Base-by-base conservation (phyloP, 2,329 filamentous ascomycete genomes). In the Ceratocystiopsis minuta region DNA sequence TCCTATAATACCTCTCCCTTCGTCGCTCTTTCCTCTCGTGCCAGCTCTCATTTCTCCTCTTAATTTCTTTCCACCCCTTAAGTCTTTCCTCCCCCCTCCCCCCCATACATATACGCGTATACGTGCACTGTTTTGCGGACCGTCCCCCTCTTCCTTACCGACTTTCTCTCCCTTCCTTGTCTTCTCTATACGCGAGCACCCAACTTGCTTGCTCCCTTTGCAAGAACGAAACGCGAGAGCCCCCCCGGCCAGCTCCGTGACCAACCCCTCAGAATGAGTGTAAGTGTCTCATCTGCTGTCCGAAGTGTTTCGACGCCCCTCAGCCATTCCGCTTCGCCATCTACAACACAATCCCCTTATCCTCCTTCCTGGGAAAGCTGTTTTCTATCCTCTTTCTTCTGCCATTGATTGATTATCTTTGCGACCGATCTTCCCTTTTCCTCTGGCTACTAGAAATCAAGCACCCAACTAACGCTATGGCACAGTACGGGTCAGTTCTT, bases 401-500 rank as follows among this genome's bases (percentile, higher is more conserved):
- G n/a, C 9, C 40, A 17, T 38, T 32, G n/a, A n/a, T n/a, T n/a
- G n/a, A 16, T 38, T 20, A 3, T 35, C 34, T n/a, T 17, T 35
- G 4, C n/a, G 14, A 11, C 14, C 16, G 2, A 4, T 35, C 14
- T 16, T 35, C 17, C 34, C 10, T 35, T 17, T 35, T 33, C 16
- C 16, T 35, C 4, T 35, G 5, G 15, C 16, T 12, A 14, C 4
- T 33, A 2, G 13, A 5, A 15, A 33, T 13, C 32, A 3, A 33
- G 32, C 32, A 13, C 32, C 13, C 34, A 46, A 52, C 61, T 63
- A 52, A 64, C 57, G 57, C 41, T 4, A 62, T 65, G 59, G 50
- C 54, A 46, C 60, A 72, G 68, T 72, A 72, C 67, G 66, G 68
- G 68, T 72, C 58, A 60, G 66, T 67, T 32, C 9, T 32, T 13